phyloP scores from a whole-genome alignment of 78 protist species.

The Blattamonas nauphoetae region DNA sequence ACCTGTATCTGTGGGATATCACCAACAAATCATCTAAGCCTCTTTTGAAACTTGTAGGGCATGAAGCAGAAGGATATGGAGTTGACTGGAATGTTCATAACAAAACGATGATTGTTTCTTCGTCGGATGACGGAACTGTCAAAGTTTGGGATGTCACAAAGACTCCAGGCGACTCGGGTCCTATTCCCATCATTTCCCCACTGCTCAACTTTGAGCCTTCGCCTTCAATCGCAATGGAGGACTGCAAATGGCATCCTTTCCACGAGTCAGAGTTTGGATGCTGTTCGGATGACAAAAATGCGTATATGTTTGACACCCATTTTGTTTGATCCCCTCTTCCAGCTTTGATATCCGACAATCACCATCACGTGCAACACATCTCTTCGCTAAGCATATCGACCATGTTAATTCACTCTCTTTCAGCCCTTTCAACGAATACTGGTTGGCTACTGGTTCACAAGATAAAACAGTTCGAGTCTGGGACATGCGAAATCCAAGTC shows the following conservation, averaged over 20 bases:
- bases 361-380: too few relatives aligned
- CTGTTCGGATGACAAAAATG: background rate
- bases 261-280: background rate
- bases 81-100: background rate
- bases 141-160: background rate
- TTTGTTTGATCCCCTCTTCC: too few relatives aligned
- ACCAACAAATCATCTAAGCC: background rate
- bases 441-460: background rate
- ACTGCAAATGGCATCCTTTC: background rate
- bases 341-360: too few relatives aligned
- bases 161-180: background rate
- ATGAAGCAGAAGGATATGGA: background rate
- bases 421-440: background rate
- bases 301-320: background rate
- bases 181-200: background rate
- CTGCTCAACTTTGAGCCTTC: background rate
- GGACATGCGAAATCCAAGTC: background rate
- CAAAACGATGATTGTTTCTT: background rate
- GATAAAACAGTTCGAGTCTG: background rate
- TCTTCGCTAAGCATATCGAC: too few relatives aligned
- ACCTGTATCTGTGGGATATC: background rate
- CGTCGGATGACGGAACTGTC: background rate
- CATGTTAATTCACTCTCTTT: background rate
- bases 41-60: background rate
- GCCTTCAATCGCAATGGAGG: background rate